Evolutionary conservation across 176 grass and related monocot genomes (phyloP).

Genomic region (Cenchrus americanus): DNA sequence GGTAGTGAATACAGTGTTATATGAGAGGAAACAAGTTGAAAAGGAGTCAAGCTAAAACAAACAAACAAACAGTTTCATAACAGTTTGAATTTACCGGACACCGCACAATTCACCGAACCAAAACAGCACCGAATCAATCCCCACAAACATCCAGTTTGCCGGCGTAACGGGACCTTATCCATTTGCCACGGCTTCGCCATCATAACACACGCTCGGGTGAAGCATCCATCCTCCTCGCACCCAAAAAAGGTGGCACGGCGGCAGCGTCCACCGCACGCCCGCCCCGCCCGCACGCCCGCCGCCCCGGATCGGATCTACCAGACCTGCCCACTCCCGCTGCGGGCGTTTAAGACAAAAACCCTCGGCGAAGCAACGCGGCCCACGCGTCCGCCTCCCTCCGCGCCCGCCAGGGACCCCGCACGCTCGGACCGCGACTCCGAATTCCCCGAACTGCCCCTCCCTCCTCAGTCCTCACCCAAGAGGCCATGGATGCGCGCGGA

Average conservation of each 20-base stretch:
- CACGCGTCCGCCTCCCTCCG: conserved; percentile 30
- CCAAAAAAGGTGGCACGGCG: conserved; percentile 35
- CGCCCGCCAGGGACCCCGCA: conserved; percentile 46
- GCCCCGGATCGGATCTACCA: conserved; percentile 54
- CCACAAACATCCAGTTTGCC: not conserved
- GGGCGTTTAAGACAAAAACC: conserved; percentile 74
- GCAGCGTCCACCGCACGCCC: conserved; percentile 43
- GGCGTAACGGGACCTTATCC: conserved; percentile 32
- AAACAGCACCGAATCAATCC: not conserved
- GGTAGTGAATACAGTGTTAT: too few relatives aligned
- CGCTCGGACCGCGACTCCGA: conserved; percentile 53
- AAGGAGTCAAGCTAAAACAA: too few relatives aligned
- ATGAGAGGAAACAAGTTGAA: too few relatives aligned
- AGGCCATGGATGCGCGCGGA: not conserved
- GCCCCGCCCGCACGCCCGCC: not conserved
- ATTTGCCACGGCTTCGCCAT: conserved; percentile 23
- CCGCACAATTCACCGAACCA: too few relatives aligned
- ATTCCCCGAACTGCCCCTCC: not conserved
- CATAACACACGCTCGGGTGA: conserved; percentile 21
- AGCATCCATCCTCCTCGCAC: not conserved
- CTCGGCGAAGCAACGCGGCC: conserved; percentile 56
- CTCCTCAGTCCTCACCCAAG: too few relatives aligned
- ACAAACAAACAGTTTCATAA: too few relatives aligned
- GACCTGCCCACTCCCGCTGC: conserved; percentile 9
- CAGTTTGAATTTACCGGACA: too few relatives aligned